Evolutionary conservation across 192 early-diverging fungal species (phyloP), one percentile per base, ranked within the genome.

Genomic region (Haplosporangium gracile): DNA sequence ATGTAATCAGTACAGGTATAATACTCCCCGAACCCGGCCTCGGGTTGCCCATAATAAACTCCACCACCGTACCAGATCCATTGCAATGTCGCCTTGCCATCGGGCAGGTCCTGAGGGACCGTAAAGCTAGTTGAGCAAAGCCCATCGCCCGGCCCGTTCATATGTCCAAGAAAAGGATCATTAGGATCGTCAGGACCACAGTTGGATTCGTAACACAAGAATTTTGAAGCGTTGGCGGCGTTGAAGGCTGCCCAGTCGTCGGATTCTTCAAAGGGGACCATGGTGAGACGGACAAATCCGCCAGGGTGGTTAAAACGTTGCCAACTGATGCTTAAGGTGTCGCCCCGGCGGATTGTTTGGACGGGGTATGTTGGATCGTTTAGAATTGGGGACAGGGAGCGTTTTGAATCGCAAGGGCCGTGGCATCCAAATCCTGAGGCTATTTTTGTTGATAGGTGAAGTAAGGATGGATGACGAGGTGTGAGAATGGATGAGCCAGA

Each of bases 31-130:
- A 93, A 92, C n/a, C 91, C 91, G 3, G 90, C 87, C 36, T 92
- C 89, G 5, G 81, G 40, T 69, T 92, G 80, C 22, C 88, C 92
- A 74, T 92, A 92, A 82, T 92, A 92, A 76, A 92, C 88, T 11
- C 92, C 93, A 24, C 92, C 93, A 22, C 91, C 92, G 76, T 90
- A 92, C 93, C 93, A 93, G 42, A 92, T 89, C 93, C 91, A 92
- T 72, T 93, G 93, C 38, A 93, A 85, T 7, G 93, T 93, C 1
- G 79, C 89, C 53, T 87, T 90, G 57, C 89, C 90, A 77, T 93
- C 91, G 42, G 89, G 83, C 22, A 92, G 88, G 80, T 92, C 88
- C 40, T 79, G 73, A 7, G 93, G 93, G 7, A 92, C 77, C 4
- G 85, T 90, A 18, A 93, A 87, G 11, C 71, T 88, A 11, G 91